These are phyloP conservation scores for Cladophialophora chaetospira DNA, from an alignment of 2,329 filamentous ascomycete genomes.

Conservation along the genomic window DNA sequence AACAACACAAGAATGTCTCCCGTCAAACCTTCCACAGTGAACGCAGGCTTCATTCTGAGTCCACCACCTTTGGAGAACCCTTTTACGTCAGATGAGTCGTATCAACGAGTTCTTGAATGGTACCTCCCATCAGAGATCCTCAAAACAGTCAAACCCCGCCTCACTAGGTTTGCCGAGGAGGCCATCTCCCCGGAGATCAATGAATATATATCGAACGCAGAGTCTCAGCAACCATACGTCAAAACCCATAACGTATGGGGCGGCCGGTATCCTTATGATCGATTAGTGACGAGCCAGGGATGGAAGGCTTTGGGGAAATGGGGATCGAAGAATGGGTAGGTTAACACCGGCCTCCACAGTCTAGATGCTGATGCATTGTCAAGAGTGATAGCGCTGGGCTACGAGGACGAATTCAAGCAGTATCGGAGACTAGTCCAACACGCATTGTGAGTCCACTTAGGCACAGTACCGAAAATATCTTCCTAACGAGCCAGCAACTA, in stretches of 20 bases:
- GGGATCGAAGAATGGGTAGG: constrained; percentile 38
- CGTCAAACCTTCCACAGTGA: constrained; percentile 24
- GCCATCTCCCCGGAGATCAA: constrained; percentile 37
- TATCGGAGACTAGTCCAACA: constrained; percentile 34
- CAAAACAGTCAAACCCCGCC: constrained; percentile 47
- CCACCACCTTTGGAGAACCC: constrained; percentile 30
- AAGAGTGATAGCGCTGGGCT: constrained; percentile 35
- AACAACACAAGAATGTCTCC: background rate
- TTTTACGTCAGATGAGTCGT: constrained; percentile 28
- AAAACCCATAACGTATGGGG: constrained; percentile 37
- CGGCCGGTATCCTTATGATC: constrained; percentile 30
- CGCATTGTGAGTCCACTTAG: constrained; percentile 33
- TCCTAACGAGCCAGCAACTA: constrained; percentile 33
- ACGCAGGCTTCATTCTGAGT: constrained; percentile 30
- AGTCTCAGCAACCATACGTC: constrained; percentile 33
- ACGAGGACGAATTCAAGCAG: constrained; percentile 33
- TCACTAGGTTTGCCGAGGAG: constrained; percentile 37
- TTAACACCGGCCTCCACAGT: background rate
- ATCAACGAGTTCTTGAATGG: constrained; percentile 30
- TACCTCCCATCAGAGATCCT: constrained; percentile 54
- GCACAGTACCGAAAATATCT: background rate
- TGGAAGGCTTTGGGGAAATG: constrained; percentile 40
- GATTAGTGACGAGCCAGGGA: constrained; percentile 33
- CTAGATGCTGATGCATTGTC: background rate
- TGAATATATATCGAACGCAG: constrained; percentile 33